These are phyloP conservation scores for Helotiales sp. DNA, from an alignment of 2,329 filamentous ascomycete genomes.

Conservation along the genomic window DNA sequence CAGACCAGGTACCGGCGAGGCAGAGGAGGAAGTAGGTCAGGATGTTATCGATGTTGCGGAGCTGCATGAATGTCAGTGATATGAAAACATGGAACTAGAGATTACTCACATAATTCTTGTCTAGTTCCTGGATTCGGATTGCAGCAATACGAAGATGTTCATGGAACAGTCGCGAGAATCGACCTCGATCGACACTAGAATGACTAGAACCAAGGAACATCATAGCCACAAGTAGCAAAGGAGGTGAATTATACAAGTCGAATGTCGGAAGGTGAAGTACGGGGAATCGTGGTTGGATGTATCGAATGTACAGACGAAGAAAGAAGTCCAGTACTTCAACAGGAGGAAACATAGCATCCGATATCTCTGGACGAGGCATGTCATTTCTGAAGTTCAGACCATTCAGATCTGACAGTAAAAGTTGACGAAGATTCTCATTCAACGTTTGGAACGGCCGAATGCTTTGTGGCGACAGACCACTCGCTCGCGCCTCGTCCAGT, in stretches of 20 bases:
- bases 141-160: constrained; percentile 27
- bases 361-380: constrained; percentile 26
- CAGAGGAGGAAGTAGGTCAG: constrained; percentile 32
- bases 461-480: constrained; percentile 12
- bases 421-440: constrained; percentile 19
- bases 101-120: constrained; percentile 29
- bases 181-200: constrained; percentile 27
- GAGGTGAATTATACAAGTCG: constrained; percentile 26
- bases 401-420: constrained; percentile 24
- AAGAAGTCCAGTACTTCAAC: constrained; percentile 32
- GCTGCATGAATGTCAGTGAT: constrained; percentile 18
- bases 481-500: constrained; percentile 27
- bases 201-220: constrained; percentile 34
- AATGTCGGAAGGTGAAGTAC: constrained; percentile 33
- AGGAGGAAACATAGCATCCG: constrained; percentile 28
- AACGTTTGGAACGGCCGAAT: constrained; percentile 26
- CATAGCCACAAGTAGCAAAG: constrained; percentile 30
- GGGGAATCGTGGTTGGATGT: constrained; percentile 31
- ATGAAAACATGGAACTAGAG: no score
- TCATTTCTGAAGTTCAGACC: constrained; percentile 20
- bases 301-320: constrained; percentile 29
- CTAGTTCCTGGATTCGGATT: constrained; percentile 24
- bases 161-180: constrained; percentile 31
- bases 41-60: constrained; percentile 29
- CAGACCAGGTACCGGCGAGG: constrained; percentile 32